Conservation (phyloP, 202 grass and related monocot genomes). For the Schoenoplectus tabernaemontani region DNA sequence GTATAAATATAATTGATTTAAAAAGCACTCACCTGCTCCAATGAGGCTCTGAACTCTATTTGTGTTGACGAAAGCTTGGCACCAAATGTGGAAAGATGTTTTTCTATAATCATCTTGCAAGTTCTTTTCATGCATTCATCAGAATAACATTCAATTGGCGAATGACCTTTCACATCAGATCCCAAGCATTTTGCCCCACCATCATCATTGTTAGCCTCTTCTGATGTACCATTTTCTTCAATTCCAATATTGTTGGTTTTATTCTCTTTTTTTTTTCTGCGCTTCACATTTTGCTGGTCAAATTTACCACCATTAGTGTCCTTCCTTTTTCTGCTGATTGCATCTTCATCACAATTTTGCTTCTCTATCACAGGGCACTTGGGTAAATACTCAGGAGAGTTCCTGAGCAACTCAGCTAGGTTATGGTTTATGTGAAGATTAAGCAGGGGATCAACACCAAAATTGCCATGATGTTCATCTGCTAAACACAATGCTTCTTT, state of each 20-base stretch:
- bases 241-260: constrained; percentile 25
- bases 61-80: constrained; percentile 52
- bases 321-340: constrained; percentile 45
- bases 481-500: constrained; percentile 77
- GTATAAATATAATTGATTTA: background rate
- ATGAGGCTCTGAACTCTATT: constrained; percentile 63
- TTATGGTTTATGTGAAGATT: constrained; percentile 98
- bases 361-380: constrained; percentile 51
- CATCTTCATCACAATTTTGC: constrained; percentile 24
- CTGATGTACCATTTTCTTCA: constrained; percentile 22
- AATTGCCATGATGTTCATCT: constrained; percentile 57
- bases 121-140: constrained; percentile 72
- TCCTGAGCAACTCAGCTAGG: constrained; percentile 58
- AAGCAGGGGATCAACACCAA: constrained; percentile 77
- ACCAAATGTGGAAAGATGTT: constrained; percentile 69
- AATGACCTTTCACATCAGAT: constrained; percentile 34
- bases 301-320: constrained; percentile 32
- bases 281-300: constrained; percentile 39
- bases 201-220: constrained; percentile 36
- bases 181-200: constrained; percentile 13
- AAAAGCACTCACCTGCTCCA: constrained; percentile 44
- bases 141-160: constrained; percentile 61
- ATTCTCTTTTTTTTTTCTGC: constrained; percentile 42
- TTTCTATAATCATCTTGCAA: constrained; percentile 65
- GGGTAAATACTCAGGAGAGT: constrained; percentile 60